Evolutionary conservation across 2,329 filamentous ascomycete genomes (phyloP), one percentile per base, ranked within the genome.

Genomic region (Esteya vermicola): DNA sequence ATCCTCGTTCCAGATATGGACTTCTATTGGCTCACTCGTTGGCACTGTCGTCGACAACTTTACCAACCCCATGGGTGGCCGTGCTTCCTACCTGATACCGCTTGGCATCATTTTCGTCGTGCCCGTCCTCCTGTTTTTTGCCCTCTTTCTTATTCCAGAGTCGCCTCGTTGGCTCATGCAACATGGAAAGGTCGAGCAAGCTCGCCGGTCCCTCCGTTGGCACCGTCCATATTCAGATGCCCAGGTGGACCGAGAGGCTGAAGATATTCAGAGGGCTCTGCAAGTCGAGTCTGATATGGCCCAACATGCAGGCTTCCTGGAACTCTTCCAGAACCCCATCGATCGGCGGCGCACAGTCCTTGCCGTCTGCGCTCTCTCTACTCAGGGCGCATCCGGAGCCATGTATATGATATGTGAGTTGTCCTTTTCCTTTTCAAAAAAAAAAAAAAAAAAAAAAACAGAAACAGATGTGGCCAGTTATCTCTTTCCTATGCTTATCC

Each of bases 361-460:
- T 4, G 58, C 67, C 7, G 57, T 73, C 26, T 60, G 58, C 9
- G 63, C 62, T 2, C 54, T 75, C 14, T 63, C 60, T 0, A 62
- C 65, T 1, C 69, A 73, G 47, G 68, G 67, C 4, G 68, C 68
- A 3, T 68, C 64, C 1, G 69, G 70, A 9, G 63, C 67, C 16
- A 73, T 72, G 67, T 72, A 67, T 40, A 62, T 74, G 47, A 72
- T 75, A 30, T 67, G 67, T 62, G 49, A 45, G 58, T 50, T 3
- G 14, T 20, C 20, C 34, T 22, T 12, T 10, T 2, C 2, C 33
- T 19, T 10, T 33, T 16, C n/a, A n/a, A n/a, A n/a, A n/a, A n/a
- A n/a, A n/a, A n/a, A n/a, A n/a, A n/a, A n/a, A n/a, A n/a, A n/a
- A n/a, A n/a, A n/a, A n/a, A n/a, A n/a, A n/a, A n/a, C n/a, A n/a